Conservation (phyloP, 768 basidiomycete genomes). For the Amyloporia xantha region DNA sequence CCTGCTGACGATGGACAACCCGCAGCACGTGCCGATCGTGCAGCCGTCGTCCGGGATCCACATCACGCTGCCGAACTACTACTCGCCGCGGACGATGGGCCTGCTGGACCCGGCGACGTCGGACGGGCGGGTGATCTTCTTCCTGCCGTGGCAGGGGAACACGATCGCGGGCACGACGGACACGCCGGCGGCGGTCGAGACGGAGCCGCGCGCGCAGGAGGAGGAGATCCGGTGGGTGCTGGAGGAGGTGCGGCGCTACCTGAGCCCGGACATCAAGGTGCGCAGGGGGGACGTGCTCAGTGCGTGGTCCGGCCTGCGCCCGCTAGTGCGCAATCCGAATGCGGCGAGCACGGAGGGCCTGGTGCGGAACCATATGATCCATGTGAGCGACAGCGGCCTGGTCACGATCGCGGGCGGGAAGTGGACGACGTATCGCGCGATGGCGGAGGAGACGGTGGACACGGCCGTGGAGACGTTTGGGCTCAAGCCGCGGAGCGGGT, state of each 20-base stretch:
- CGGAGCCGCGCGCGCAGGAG: slow-evolving; percentile 77
- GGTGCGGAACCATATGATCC: slow-evolving; percentile 90
- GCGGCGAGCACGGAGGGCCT: slow-evolving; percentile 77
- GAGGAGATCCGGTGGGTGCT: slow-evolving; percentile 97
- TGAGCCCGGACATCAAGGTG: slow-evolving; percentile 89
- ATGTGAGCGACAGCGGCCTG: slow-evolving; percentile 73
- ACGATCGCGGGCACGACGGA: slow-evolving; percentile 98
- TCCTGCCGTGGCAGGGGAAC: slow-evolving; percentile 97
- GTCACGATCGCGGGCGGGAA: slow-evolving; percentile 96
- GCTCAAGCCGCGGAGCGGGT: slow-evolving; percentile 53
- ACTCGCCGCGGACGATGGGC: slow-evolving; percentile 92
- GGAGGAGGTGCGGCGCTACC: slow-evolving; percentile 85
- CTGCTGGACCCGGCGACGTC: slow-evolving; percentile 92
- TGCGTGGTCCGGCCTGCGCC: slow-evolving; percentile 91
- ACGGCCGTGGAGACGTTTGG: slow-evolving; percentile 74
- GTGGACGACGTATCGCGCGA: slow-evolving; percentile 96
- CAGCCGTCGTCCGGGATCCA: slow-evolving; percentile 91
- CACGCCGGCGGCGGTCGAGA: slow-evolving; percentile 61
- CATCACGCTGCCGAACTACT: slow-evolving; percentile 96
- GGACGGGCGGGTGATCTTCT: slow-evolving; percentile 97
- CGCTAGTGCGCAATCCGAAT: slow-evolving; percentile 77
- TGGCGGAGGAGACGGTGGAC: slow-evolving; percentile 95
- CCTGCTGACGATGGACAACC: slow-evolving; percentile 75
- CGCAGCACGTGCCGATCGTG: slow-evolving; percentile 76
- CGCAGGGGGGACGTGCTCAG: slow-evolving; percentile 91